Evolutionary conservation across 2,329 filamentous ascomycete genomes (phyloP).

Genomic region (Colletotrichum trifolii): DNA sequence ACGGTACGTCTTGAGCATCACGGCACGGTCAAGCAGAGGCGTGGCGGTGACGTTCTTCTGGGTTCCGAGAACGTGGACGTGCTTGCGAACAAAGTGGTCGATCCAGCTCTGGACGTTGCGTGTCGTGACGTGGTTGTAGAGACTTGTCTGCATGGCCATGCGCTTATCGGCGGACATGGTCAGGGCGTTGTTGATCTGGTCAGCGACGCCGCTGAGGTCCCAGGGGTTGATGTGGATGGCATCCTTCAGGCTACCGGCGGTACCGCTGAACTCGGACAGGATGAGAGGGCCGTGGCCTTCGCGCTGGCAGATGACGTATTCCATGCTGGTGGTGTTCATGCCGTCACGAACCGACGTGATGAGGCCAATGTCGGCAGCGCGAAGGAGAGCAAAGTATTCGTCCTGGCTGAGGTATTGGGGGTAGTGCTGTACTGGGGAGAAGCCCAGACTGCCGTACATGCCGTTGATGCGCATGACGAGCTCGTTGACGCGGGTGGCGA

Average conservation of each 20-base stretch:
- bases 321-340: constrained; percentile 97
- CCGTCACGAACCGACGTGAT: constrained; percentile 97
- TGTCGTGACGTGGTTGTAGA: constrained; percentile 86
- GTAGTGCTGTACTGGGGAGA: constrained; percentile 93
- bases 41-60: constrained; percentile 81
- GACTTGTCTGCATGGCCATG: constrained; percentile 74
- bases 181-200: constrained; percentile 83
- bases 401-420: constrained; percentile 90
- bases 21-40: constrained; percentile 80
- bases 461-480: constrained; percentile 93
- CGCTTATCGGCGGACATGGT: constrained; percentile 78
- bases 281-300: constrained; percentile 89
- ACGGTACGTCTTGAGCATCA: constrained; percentile 79
- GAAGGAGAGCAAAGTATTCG: constrained; percentile 94
- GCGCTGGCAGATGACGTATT: constrained; percentile 93
- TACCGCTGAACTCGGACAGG: constrained; percentile 95
- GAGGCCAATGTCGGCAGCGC: constrained; percentile 88
- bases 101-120: constrained; percentile 92
- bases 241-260: constrained; percentile 83
- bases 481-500: constrained; percentile 89
- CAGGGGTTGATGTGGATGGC: constrained; percentile 98
- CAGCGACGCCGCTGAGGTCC: constrained; percentile 86
- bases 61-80: constrained; percentile 83
- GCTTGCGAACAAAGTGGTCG: constrained; percentile 78
- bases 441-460: constrained; percentile 86